Evolutionary conservation across 192 early-diverging fungal species (phyloP).

Genomic region (Helicostylum pulchrum): DNA sequence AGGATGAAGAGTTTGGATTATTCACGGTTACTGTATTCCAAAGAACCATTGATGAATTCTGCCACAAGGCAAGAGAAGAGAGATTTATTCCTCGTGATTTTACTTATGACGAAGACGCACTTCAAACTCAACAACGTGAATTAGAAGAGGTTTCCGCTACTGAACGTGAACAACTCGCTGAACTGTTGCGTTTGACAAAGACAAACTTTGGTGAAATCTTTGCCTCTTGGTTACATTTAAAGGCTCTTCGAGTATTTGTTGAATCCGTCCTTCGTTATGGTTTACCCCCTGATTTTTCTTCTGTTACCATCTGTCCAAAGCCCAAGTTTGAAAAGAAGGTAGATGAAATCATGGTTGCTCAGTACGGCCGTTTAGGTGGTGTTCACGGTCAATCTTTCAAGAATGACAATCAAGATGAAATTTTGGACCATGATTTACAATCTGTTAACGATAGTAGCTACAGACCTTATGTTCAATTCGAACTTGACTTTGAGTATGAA

Average conservation of each 20-base stretch:
- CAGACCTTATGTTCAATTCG: conserved; percentile 85
- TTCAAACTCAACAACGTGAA: conserved; percentile 79
- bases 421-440: conserved; percentile 79
- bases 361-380: conserved; percentile 85
- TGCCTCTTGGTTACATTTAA: conserved; percentile 91
- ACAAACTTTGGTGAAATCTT: conserved; percentile 95
- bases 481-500: conserved; percentile 51
- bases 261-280: conserved; percentile 97
- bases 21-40: conserved; percentile 92
- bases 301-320: conserved; percentile 71
- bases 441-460: conserved; percentile 86
- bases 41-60: conserved; percentile 87
- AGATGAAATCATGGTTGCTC: conserved; percentile 67
- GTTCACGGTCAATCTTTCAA: conserved; percentile 39
- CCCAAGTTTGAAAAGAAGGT: conserved; percentile 82
- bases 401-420: conserved; percentile 58
- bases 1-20: conserved; percentile 94
- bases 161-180: conserved; percentile 64
- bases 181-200: conserved; percentile 81
- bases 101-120: conserved; percentile 81
- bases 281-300: conserved; percentile 89
- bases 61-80: conserved; percentile 82
- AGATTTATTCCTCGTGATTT: conserved; percentile 96
- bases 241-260: conserved; percentile 92
- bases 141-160: conserved; percentile 49